These are phyloP conservation scores for Irpex sp. DNA, from an alignment of 1,284 basidiomycete genomes.

Conservation along the genomic window DNA sequence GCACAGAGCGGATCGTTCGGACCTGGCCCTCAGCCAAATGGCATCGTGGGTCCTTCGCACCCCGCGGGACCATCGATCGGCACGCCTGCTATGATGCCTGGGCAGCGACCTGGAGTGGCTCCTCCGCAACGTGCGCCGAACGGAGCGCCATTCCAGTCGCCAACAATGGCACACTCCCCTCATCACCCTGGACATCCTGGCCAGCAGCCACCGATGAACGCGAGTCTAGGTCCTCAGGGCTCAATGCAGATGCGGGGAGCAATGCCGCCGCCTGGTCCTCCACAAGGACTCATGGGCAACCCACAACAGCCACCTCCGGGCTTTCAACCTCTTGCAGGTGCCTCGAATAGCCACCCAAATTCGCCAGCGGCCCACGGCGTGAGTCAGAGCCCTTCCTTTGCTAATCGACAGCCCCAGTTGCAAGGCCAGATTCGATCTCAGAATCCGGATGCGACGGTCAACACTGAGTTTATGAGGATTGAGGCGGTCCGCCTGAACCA, in stretches of 20 bases:
- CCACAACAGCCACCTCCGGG: conserved; percentile 34
- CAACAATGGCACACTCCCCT: conserved; percentile 38
- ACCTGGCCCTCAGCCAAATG: conserved; percentile 22
- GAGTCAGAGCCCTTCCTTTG: conserved; percentile 54
- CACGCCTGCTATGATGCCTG: conserved; percentile 25
- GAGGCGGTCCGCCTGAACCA: conserved; percentile 28
- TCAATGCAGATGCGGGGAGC: conserved; percentile 42
- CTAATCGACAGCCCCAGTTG: conserved; percentile 32
- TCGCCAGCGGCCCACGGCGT: conserved; percentile 42
- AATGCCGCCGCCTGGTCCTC: conserved; percentile 51
- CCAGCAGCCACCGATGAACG: conserved; percentile 30
- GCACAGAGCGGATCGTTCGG: neutral
- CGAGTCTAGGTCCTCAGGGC: neutral
- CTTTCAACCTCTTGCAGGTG: conserved; percentile 35
- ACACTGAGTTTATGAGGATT: conserved; percentile 36
- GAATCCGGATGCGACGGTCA: conserved; percentile 18
- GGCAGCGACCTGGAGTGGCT: conserved; percentile 29
- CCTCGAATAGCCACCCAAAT: conserved; percentile 54
- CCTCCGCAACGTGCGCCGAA: conserved; percentile 35
- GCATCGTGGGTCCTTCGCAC: conserved; percentile 32
- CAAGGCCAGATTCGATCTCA: neutral
- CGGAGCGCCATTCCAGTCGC: conserved; percentile 39
- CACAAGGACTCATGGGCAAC: conserved; percentile 30
- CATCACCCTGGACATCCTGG: conserved; percentile 29
- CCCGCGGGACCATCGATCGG: conserved; percentile 12